Evolutionary conservation across 768 basidiomycete genomes (phyloP), one percentile per base, ranked within the genome.

Genomic region (Lyophyllum semitale): DNA sequence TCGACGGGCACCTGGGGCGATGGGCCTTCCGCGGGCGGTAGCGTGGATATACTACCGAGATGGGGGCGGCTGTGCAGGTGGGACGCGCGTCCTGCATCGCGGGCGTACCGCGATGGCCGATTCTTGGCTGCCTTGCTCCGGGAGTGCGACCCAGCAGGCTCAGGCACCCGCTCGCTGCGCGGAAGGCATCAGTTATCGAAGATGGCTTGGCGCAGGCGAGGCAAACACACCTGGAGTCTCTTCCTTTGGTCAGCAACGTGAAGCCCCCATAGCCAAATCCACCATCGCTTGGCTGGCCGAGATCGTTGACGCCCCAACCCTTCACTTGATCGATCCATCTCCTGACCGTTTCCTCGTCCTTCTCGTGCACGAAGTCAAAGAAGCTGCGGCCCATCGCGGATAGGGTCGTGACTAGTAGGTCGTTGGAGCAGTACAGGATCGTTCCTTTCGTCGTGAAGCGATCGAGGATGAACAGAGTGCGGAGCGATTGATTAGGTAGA

Each of bases 201-300:
- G 17, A 6, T 26, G 38, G 15, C 25, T 13, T 7, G 17, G 20
- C 7, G 33, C 26, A 26, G 38, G 25, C 17, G 22, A 15, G 26
- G 15, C 9, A 27, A 43, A 42, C 80, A 54, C 55, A 84, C 88
- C 77, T 75, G 0, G 85, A 84, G 63, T 90, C 85, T 56, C 91
- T 73, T 0, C 88, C 88, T 47, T 77, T 75, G 1, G 77, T 69
- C 49, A 80, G 68, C 3, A 90, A 62, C 38, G 68, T 72, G 61
- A 93, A 93, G 63, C 80, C 82, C 17, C 89, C 89, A 70, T 88
- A 93, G 15, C 89, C 91, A 66, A 93, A 93, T 1, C 91, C 91
- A 30, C 90, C 89, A 60, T 91, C 89, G 65, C 87, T 88, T 22
- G 90, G 90, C 69, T 89, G 87, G 0, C 90, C 91, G 2, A 84